Evolutionary conservation across 2,329 filamentous ascomycete species (phyloP).

Genomic region (Nigrospora oryzae): DNA sequence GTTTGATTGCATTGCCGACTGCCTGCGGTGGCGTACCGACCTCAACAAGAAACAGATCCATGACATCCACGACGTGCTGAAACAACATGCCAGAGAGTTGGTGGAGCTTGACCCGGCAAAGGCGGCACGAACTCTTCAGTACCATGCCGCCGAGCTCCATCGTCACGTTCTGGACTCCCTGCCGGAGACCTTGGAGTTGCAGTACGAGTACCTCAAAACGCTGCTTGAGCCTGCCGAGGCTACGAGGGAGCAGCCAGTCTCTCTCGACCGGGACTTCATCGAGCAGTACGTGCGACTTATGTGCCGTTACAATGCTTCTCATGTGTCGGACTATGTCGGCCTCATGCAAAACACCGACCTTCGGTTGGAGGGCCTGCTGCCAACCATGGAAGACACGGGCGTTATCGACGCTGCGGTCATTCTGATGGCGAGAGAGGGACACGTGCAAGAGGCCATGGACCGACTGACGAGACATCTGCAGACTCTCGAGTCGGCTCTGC

Average conservation of each 20-base stretch:
- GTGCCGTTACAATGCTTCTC: constrained; percentile 73
- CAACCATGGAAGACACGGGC: constrained; percentile 80
- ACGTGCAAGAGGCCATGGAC: constrained; percentile 74
- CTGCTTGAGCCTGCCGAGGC: constrained; percentile 57
- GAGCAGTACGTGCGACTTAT: constrained; percentile 87
- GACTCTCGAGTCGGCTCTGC: constrained; percentile 70
- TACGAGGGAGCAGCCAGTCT: constrained; percentile 19
- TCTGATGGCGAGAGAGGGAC: constrained; percentile 81
- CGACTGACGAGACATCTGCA: constrained; percentile 74
- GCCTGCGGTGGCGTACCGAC: constrained; percentile 55
- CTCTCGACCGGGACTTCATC: constrained; percentile 51
- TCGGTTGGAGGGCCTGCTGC: constrained; percentile 70
- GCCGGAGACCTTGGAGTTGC: constrained; percentile 50
- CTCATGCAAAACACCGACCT: constrained; percentile 69
- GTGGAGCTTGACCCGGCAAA: constrained; percentile 56
- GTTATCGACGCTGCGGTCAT: constrained; percentile 90
- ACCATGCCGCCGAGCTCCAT: constrained; percentile 56
- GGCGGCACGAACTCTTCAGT: constrained; percentile 57
- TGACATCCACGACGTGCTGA: constrained; percentile 61
- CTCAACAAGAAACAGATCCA: constrained; percentile 62
- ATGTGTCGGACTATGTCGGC: constrained; percentile 80
- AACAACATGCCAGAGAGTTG: constrained; percentile 56
- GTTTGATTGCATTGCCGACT: constrained; percentile 73
- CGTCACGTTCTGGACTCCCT: constrained; percentile 55
- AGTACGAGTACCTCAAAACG: constrained; percentile 69